A percentile compares a stretch with the other conserved stretches of the same genome.
These are phyloP conservation scores for Diaporthe destruens DNA, from an alignment of 2,329 filamentous ascomycete genomes.

Conservation along the genomic window DNA sequence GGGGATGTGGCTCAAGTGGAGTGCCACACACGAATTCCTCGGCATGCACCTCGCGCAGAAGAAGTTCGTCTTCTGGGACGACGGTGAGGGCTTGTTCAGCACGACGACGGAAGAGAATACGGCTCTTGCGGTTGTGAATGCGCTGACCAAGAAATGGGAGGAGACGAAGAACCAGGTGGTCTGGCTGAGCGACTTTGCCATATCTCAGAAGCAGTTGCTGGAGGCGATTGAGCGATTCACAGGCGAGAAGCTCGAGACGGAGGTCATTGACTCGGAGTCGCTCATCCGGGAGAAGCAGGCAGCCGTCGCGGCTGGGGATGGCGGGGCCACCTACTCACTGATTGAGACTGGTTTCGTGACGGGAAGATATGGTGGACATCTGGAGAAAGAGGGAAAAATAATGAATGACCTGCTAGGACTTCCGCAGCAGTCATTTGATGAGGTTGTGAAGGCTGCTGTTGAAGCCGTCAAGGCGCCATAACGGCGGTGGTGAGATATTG, in stretches of 20 bases:
- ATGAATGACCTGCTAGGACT: constrained; percentile 50
- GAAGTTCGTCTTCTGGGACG: constrained; percentile 50
- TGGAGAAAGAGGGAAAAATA: constrained; percentile 51
- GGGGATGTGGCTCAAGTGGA: constrained; percentile 50
- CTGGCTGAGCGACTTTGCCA: constrained; percentile 51
- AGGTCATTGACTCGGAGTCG: constrained; percentile 47
- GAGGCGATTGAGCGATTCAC: constrained; percentile 64
- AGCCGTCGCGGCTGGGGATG: constrained; percentile 45
- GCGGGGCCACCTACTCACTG: constrained; percentile 46
- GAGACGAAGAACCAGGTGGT: constrained; percentile 51
- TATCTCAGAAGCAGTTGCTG: constrained; percentile 52
- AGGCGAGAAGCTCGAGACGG: constrained; percentile 54
- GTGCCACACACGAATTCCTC: constrained; percentile 46
- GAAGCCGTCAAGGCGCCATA: neutral
- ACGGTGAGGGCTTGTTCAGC: constrained; percentile 51
- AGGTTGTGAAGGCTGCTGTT: constrained; percentile 42
- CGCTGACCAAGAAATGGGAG: constrained; percentile 46
- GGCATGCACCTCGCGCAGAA: constrained; percentile 43
- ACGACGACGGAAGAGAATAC: constrained; percentile 53
- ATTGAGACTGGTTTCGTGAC: constrained; percentile 51
- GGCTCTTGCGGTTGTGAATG: constrained; percentile 47
- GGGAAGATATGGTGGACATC: constrained; percentile 49
- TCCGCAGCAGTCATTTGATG: constrained; percentile 46
- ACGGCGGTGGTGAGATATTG: neutral
- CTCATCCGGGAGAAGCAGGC: constrained; percentile 48